Percentiles rank a stretch among this genome's conserved stretches.
phyloP scores from a whole-genome alignment of 139 green algal species.

The Closterium sp. region DNA sequence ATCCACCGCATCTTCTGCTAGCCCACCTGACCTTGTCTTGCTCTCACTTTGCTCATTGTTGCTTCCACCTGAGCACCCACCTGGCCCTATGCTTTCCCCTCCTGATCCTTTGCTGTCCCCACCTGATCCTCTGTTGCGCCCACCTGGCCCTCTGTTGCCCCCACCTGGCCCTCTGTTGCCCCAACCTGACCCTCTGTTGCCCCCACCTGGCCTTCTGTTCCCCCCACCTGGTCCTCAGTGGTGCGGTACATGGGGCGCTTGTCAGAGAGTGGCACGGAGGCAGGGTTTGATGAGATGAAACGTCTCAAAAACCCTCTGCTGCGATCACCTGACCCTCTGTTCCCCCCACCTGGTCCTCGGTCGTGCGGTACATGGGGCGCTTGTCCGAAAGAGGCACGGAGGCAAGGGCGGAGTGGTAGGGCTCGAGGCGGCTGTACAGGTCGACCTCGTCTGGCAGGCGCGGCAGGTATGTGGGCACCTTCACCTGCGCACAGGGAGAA shows the following conservation, averaged over 20 bases:
- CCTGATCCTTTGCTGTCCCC: too few relatives aligned
- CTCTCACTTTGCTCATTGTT: too few relatives aligned
- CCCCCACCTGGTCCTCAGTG: too few relatives aligned
- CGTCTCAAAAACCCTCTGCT: too few relatives aligned
- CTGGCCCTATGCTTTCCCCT: not conserved
- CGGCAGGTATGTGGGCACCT: not conserved
- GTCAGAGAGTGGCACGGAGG: too few relatives aligned
- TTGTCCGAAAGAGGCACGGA: not conserved
- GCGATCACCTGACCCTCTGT: too few relatives aligned
- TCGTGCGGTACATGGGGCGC: slow-evolving; percentile 8
- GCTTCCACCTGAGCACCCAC: too few relatives aligned
- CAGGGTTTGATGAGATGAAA: too few relatives aligned
- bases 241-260: too few relatives aligned
- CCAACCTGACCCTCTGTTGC: not conserved
- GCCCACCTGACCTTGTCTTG: too few relatives aligned
- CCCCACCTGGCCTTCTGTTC: not conserved
- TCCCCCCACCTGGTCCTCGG: not conserved
- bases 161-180: not conserved
- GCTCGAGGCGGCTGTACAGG: not conserved
- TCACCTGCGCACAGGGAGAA: not conserved
- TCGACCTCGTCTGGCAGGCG: not conserved
- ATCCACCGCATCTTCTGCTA: too few relatives aligned
- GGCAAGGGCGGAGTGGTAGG: not conserved
- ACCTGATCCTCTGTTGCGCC: not conserved
- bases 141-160: not conserved